Conservation (phyloP, 169 alveolate species). For the Eimeria tenella region DNA sequence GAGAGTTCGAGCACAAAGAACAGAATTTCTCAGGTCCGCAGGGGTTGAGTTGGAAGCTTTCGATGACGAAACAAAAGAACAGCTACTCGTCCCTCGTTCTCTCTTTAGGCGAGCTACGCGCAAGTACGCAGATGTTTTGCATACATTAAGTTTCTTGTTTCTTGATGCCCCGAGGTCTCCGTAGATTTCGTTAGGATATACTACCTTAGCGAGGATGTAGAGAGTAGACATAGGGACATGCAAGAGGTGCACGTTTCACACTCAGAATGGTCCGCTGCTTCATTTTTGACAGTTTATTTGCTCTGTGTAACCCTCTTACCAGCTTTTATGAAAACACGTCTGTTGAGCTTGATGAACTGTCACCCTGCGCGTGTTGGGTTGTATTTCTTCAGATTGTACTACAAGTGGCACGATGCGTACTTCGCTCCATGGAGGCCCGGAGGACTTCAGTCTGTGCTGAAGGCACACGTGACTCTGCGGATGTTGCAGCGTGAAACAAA, state of each 20-base stretch:
- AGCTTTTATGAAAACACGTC: not conserved
- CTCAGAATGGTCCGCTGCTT: not conserved
- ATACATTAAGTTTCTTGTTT: not conserved
- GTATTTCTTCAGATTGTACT: conserved; percentile 28
- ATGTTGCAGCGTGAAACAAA: conserved; percentile 71
- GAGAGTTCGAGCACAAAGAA: not conserved
- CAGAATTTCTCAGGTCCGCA: not conserved
- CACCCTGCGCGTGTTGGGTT: not conserved
- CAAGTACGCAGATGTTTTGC: not conserved
- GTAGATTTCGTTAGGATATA: not conserved
- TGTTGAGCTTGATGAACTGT: not conserved
- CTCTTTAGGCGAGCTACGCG: conserved; percentile 48
- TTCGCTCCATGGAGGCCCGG: conserved; percentile 75
- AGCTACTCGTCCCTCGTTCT: conserved; percentile 56
- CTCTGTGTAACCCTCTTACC: not conserved
- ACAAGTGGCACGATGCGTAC: conserved; percentile 72
- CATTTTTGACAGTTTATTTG: not conserved
- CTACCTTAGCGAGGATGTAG: too few relatives aligned
- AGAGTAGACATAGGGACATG: too few relatives aligned
- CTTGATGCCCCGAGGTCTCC: not conserved
- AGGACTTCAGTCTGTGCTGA: conserved; percentile 66
- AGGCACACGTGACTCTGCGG: conserved; percentile 46
- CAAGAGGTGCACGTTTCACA: too few relatives aligned
- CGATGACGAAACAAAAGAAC: conserved; percentile 27
- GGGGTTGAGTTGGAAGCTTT: conserved; percentile 13